A percentile compares a stretch with the other conserved stretches of the same genome.
These are phyloP conservation scores for Mycena capillaripes DNA, from an alignment of 768 basidiomycete genomes.

Conservation along the genomic window DNA sequence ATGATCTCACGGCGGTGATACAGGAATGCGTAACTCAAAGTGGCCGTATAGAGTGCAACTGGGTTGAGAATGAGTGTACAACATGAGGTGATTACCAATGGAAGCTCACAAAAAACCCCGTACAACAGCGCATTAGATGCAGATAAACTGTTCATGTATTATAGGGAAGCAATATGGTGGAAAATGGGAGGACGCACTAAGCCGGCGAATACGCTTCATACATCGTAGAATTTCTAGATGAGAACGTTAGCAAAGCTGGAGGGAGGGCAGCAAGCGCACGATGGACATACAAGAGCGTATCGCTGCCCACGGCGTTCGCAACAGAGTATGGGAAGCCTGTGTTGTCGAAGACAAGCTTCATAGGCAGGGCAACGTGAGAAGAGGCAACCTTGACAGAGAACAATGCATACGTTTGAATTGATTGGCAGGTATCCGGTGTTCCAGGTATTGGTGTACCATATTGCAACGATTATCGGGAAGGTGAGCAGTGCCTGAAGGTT, in stretches of 20 bases:
- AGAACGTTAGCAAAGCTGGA: too few species aligned
- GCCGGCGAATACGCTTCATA: conserved; percentile 56
- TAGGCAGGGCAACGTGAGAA: too few species aligned
- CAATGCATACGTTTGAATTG: conserved; percentile 46
- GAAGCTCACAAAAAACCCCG: conserved; percentile 39
- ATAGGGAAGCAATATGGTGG: neutral
- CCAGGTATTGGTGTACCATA: conserved; percentile 50
- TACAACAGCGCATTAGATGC: conserved; percentile 45
- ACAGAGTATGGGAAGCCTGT: conserved; percentile 57
- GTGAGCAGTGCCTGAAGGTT: conserved; percentile 20
- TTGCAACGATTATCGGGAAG: conserved; percentile 14
- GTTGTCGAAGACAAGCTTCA: conserved; percentile 54
- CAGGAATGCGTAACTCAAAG: conserved; percentile 54
- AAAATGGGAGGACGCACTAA: conserved; percentile 33
- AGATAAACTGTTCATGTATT: conserved; percentile 2
- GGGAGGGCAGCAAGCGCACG: too few species aligned
- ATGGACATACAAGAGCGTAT: conserved; percentile 45
- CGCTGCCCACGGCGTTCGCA: conserved; percentile 49
- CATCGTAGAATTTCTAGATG: conserved; percentile 50
- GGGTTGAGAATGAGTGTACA: conserved; percentile 31
- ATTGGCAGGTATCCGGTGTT: conserved; percentile 55
- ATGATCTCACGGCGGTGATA: conserved; percentile 59
- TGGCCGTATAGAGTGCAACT: conserved; percentile 46
- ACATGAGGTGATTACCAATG: conserved; percentile 31
- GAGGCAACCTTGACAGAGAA: neutral